Evolutionary conservation across 495 filamentous ascomycete species (phyloP).

Genomic region (Aspergillus cristatus): DNA sequence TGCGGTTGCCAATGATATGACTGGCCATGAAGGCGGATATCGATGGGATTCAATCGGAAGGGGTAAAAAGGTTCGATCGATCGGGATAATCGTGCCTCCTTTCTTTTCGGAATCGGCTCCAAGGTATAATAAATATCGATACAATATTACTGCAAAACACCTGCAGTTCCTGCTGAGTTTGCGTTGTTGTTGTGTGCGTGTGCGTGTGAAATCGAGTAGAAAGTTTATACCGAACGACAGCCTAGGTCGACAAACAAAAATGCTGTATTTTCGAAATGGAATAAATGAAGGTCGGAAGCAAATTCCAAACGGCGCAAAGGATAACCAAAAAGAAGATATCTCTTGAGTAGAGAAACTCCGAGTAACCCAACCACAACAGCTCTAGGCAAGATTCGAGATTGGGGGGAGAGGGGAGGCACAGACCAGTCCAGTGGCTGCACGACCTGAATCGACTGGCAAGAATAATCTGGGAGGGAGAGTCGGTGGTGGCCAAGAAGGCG

Average conservation of each 20-base stretch:
- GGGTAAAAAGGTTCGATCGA: constrained; percentile 2
- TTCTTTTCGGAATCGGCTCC: constrained; percentile 10
- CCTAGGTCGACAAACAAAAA: constrained; percentile 1
- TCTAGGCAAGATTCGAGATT: constrained; percentile 26
- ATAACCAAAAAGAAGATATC: constrained; percentile 16
- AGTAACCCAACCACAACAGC: constrained; percentile 11
- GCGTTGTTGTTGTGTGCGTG: too few species aligned
- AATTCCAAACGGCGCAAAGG: constrained; percentile 9
- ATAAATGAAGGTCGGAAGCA: constrained; percentile 7
- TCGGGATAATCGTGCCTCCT: neutral
- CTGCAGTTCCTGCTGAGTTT: constrained; percentile 93
- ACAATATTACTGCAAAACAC: constrained; percentile 49
- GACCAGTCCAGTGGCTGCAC: constrained; percentile 47
- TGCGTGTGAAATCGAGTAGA: constrained; percentile 19
- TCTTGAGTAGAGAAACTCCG: constrained; percentile 10
- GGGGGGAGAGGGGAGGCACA: constrained; percentile 36
- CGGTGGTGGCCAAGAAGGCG: constrained; percentile 5
- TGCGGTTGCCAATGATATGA: constrained; percentile 79
- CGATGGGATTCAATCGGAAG: constrained; percentile 16
- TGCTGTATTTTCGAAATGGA: constrained; percentile 4
- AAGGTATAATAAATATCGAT: constrained; percentile 33
- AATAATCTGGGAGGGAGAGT: constrained; percentile 6
- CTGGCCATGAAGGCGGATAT: constrained; percentile 39
- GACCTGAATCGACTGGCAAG: constrained; percentile 15
- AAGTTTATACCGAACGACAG: constrained; percentile 1